Evolutionary conservation across 768 basidiomycete genomes (phyloP), one percentile per base, ranked within the genome.

Genomic region (Phaeotremella fagi): DNA sequence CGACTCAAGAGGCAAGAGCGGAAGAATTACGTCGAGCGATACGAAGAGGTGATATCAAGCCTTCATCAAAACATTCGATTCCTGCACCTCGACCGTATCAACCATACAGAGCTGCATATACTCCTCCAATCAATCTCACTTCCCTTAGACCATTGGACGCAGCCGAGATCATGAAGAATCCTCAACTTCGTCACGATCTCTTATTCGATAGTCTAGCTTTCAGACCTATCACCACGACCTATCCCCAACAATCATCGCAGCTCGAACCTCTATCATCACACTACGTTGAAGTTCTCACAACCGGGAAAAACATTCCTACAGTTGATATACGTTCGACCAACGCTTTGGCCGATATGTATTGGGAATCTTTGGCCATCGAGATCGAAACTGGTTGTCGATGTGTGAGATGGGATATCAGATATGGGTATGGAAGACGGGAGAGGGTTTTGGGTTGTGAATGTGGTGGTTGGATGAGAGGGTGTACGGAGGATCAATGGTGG

Each of bases 111-210:
- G 26, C 27, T 6, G 24, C 41, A 22, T 16, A 43, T 23, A 18
- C 26, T 25, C 89, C 91, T 0, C 81, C 85, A 37, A 87, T 94
- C 70, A 90, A 88, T 66, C 80, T 86, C 33, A 82, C 83, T 38
- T 89, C 88, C 1, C 79, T 95, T 61, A 84, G 83, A 66, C 88
- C 90, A 68, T 79, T 95, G 46, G 90, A 95, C 71, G 78, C 94
- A 18, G 82, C 85, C 53, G 82, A 85, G 48, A 90, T 94, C 63
- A 79, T 94, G 52, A 82, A 87, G 44, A 90, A 90, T 73, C 88
- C 89, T 22, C 89, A 91, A 70, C 84, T 94, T 54, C 86, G 91
- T 22, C 90, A 94, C 63, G 90, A 92, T 75, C 80, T 92, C 55
- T 81, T 92, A 61, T 91, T 92, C 60, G 90, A 94, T 59, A 71